These are phyloP conservation scores for Polysphondylium violaceum DNA, from an alignment of 78 protist species.

Conservation along the genomic window DNA sequence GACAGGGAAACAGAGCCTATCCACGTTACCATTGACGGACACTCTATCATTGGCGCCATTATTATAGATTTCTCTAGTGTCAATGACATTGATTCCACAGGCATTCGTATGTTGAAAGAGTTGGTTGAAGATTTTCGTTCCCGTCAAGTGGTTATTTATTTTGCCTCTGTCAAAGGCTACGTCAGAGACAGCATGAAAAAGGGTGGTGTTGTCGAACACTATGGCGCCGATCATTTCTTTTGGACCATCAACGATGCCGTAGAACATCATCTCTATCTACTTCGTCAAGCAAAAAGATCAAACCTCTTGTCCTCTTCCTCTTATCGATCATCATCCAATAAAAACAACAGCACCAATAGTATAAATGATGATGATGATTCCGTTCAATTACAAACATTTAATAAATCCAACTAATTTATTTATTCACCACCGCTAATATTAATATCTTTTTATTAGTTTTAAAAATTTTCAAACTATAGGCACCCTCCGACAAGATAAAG, in stretches of 20 bases:
- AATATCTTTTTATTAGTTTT: no score
- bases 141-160: constrained; percentile 49
- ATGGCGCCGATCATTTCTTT: constrained; percentile 76
- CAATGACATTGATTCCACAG: constrained; percentile 79
- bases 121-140: constrained; percentile 41
- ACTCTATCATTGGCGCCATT: constrained; percentile 48
- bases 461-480: no score
- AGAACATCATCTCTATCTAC: constrained; percentile 62
- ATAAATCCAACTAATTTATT: no score
- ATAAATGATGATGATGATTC: no score
- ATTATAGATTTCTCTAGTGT: constrained; percentile 67
- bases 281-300: constrained; percentile 32
- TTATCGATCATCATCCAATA: no score
- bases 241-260: constrained; percentile 72
- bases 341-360: no score
- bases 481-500: no score
- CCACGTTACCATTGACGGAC: constrained; percentile 29
- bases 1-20: constrained; percentile 27
- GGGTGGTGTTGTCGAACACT: constrained; percentile 72
- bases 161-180: constrained; percentile 65
- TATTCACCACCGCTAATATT: no score
- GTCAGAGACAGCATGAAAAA: constrained; percentile 64
- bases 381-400: no score
- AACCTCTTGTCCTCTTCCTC: neutral
- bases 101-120: constrained; percentile 60